phyloP scores from a whole-genome alignment of 305 asterid species.

The Rubia peregrina region DNA sequence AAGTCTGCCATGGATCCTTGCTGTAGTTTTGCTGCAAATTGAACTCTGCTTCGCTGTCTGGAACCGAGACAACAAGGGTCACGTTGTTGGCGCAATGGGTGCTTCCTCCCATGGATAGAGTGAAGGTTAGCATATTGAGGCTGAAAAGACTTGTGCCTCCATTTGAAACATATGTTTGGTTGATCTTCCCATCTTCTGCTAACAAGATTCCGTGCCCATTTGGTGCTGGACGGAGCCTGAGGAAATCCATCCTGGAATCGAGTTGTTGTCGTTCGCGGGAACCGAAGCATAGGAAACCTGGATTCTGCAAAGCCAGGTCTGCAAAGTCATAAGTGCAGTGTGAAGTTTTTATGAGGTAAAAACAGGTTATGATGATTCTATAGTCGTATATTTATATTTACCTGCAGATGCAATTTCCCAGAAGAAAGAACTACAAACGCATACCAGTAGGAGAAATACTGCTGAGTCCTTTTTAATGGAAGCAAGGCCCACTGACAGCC shows the following conservation, averaged over 20 bases:
- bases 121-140: constrained; percentile 37
- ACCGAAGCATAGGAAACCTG: constrained; percentile 38
- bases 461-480: background rate
- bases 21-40: constrained; percentile 27
- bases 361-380: background rate
- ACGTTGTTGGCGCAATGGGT: constrained; percentile 36
- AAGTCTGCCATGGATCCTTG: constrained; percentile 41
- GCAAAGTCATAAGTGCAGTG: background rate
- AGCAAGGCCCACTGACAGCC: background rate
- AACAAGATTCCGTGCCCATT: constrained; percentile 43
- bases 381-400: constrained; percentile 7
- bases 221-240: constrained; percentile 37
- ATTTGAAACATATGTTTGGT: constrained; percentile 45
- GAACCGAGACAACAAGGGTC: constrained; percentile 53
- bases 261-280: constrained; percentile 33
- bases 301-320: constrained; percentile 46
- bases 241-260: constrained; percentile 56
- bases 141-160: constrained; percentile 22
- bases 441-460: constrained; percentile 19
- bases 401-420: constrained; percentile 32
- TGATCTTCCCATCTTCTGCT: constrained; percentile 54
- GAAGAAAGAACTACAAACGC: constrained; percentile 14
- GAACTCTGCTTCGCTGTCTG: constrained; percentile 43
- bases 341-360: background rate
- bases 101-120: constrained; percentile 27